Percentiles rank a stretch among this genome's conserved stretches.
phyloP scores from a whole-genome alignment of 2,329 filamentous ascomycete species.

The Cercospora zeina region DNA sequence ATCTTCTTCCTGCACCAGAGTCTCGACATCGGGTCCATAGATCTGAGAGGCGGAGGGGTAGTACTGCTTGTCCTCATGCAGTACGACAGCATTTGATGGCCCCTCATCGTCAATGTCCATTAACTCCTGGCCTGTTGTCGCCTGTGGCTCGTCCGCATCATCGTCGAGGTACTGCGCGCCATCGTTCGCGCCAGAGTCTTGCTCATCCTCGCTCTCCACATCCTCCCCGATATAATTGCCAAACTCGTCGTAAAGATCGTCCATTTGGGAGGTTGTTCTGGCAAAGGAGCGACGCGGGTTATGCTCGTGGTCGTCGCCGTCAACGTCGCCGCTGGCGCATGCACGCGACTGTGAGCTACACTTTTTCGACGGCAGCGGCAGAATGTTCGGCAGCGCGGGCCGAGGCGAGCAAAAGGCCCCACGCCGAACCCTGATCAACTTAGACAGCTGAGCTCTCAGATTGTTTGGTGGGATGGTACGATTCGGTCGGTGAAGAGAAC shows the following conservation, averaged over 20 bases:
- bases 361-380: constrained; percentile 13
- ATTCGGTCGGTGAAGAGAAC: constrained; percentile 4
- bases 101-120: constrained; percentile 93
- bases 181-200: constrained; percentile 70
- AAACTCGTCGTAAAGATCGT: constrained; percentile 99
- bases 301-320: constrained; percentile 5
- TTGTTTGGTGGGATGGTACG: constrained; percentile 10
- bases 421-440: constrained; percentile 1
- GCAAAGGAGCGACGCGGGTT: constrained; percentile 4
- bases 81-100: constrained; percentile 91
- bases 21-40: constrained; percentile 92
- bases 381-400: neutral
- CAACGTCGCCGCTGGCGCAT: constrained; percentile 8
- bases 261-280: constrained; percentile 59
- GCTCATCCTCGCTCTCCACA: constrained; percentile 82
- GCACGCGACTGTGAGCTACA: constrained; percentile 20
- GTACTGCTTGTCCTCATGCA: constrained; percentile 99
- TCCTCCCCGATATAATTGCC: constrained; percentile 98
- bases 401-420: neutral
- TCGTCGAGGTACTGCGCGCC: constrained; percentile 80
- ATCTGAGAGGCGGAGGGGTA: constrained; percentile 97
- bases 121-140: constrained; percentile 70
- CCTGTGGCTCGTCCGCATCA: constrained; percentile 57
- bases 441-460: neutral
- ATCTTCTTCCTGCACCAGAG: constrained; percentile 94